phyloP scores from a whole-genome alignment of 441 rosid species.

The Pelargonium fulgidum region DNA sequence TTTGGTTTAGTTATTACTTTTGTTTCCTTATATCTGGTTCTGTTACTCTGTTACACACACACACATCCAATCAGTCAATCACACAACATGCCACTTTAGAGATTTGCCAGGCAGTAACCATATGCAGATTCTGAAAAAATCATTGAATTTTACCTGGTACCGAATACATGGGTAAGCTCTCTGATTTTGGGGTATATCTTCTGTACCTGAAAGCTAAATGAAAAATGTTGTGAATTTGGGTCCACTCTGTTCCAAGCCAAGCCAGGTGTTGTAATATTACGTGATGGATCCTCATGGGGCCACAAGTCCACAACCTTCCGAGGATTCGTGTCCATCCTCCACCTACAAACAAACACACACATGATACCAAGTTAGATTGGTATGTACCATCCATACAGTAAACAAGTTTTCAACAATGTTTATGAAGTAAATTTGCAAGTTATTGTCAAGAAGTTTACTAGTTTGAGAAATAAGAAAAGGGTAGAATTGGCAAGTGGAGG shows the following conservation, averaged over 20 bases:
- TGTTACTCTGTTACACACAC: not conserved
- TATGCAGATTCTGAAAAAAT: constrained; percentile 4
- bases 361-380: constrained; percentile 1
- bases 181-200: not conserved
- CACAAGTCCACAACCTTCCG: constrained; percentile 1
- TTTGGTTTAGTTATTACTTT: constrained; percentile 2
- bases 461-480: not conserved
- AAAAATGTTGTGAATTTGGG: constrained; percentile 1
- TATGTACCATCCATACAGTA: not conserved
- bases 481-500: constrained; percentile 11
- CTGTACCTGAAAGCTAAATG: constrained; percentile 1
- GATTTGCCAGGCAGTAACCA: constrained; percentile 3
- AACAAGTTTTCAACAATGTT: not conserved
- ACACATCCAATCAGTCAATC: not conserved
- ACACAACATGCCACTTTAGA: not conserved
- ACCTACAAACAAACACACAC: not conserved
- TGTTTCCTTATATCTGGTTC: not conserved
- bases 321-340: constrained; percentile 2
- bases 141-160: constrained; percentile 7
- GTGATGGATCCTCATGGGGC: not conserved
- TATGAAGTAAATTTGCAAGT: not conserved
- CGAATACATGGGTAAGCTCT: not conserved
- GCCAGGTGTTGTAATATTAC: not conserved
- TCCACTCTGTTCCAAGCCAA: not conserved
- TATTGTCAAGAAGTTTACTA: constrained; percentile 4